Conservation (phyloP, 805 yeast species). For the Candida verbasci region DNA sequence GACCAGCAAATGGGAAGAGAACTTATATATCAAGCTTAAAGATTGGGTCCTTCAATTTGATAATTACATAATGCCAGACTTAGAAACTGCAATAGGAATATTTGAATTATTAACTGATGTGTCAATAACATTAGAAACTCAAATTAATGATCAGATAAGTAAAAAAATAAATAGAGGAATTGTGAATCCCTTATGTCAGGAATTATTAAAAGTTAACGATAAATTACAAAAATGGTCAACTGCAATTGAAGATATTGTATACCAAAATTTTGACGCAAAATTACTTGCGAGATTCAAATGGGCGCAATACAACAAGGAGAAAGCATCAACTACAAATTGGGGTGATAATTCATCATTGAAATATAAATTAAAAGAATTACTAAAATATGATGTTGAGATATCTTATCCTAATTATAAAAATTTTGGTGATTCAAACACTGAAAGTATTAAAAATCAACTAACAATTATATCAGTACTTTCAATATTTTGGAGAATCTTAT, state of each 20-base stretch:
- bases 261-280: neutral
- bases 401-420: conserved; percentile 54
- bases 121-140: conserved; percentile 30
- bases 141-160: conserved; percentile 13
- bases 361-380: conserved; percentile 16
- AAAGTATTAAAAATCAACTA: conserved; percentile 53
- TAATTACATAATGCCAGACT: conserved; percentile 8
- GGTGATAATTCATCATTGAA: conserved; percentile 25
- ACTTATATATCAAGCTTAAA: conserved; percentile 27
- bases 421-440: conserved; percentile 52
- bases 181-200: conserved; percentile 33
- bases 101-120: conserved; percentile 45
- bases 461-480: conserved; percentile 70
- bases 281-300: conserved; percentile 23
- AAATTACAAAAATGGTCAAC: conserved; percentile 48
- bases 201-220: conserved; percentile 33
- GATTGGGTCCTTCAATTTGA: conserved; percentile 35
- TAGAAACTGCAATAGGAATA: conserved; percentile 30
- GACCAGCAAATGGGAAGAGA: conserved; percentile 36
- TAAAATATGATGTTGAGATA: conserved; percentile 22
- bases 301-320: conserved; percentile 28
- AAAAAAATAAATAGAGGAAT: conserved; percentile 20
- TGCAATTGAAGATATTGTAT: conserved; percentile 21
- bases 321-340: conserved; percentile 25
- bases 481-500: conserved; percentile 53